phyloP scores from a whole-genome alignment of 805 yeast species.

The Sungouiella thailandica region DNA sequence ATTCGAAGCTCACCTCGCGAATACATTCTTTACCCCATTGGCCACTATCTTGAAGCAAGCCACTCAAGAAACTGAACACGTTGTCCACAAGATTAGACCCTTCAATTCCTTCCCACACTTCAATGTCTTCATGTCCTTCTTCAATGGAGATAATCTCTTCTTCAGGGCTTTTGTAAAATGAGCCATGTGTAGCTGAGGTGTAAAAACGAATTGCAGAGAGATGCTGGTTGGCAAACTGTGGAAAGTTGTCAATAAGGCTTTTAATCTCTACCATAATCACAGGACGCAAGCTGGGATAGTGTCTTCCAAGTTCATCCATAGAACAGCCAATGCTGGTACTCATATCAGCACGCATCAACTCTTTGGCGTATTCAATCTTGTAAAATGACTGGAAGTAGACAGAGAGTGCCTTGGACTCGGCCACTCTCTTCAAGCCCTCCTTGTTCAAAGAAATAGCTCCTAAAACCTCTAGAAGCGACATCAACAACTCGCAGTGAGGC shows the following conservation, averaged over 20 bases:
- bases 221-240: constrained; percentile 26
- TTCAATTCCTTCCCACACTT: constrained; percentile 49
- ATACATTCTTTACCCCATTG: constrained; percentile 41
- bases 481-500: constrained; percentile 53
- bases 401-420: constrained; percentile 32
- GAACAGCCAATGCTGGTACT: constrained; percentile 57
- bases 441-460: constrained; percentile 80
- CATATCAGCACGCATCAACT: constrained; percentile 44
- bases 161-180: constrained; percentile 35
- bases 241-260: constrained; percentile 40
- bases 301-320: constrained; percentile 78
- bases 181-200: constrained; percentile 29
- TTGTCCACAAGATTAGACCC: constrained; percentile 47
- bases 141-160: constrained; percentile 42
- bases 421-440: constrained; percentile 61
- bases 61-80: constrained; percentile 45
- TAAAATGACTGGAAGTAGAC: constrained; percentile 49
- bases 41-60: constrained; percentile 48
- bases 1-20: constrained; percentile 33
- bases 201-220: constrained; percentile 42
- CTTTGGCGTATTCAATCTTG: constrained; percentile 46
- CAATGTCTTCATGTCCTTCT: constrained; percentile 35
- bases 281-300: constrained; percentile 70
- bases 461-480: constrained; percentile 60
- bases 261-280: constrained; percentile 47